phyloP scores from a whole-genome alignment of 176 grass and related monocot genomes.

The Pontederia crassipes region DNA sequence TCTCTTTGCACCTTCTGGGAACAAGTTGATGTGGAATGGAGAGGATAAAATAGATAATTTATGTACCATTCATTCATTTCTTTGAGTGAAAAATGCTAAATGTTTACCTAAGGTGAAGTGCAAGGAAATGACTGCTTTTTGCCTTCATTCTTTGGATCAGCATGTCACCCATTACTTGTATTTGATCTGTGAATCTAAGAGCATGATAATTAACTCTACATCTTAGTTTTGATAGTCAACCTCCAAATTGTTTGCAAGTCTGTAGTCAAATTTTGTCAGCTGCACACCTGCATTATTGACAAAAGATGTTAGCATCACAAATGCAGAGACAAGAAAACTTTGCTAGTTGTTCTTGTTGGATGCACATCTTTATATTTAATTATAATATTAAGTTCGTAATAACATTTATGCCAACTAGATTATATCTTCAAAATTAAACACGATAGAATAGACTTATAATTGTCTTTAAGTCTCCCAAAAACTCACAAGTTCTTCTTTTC shows the following conservation, averaged over 20 bases:
- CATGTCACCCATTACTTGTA: constrained; percentile 76
- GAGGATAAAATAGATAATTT: too few relatives aligned
- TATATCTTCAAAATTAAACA: too few relatives aligned
- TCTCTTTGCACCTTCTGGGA: too few relatives aligned
- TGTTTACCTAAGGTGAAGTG: constrained; percentile 83
- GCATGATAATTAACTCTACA: constrained; percentile 91
- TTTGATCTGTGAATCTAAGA: constrained; percentile 64
- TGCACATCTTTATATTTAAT: too few relatives aligned
- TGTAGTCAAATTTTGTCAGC: constrained; percentile 94
- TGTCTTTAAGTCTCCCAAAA: too few relatives aligned
- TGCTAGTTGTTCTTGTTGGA: background rate
- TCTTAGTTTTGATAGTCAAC: constrained; percentile 76
- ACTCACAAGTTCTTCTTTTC: too few relatives aligned
- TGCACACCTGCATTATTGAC: constrained; percentile 56
- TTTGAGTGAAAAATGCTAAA: background rate
- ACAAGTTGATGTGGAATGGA: too few relatives aligned
- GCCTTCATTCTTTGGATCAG: constrained; percentile 78
- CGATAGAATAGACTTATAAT: too few relatives aligned
- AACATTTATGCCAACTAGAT: too few relatives aligned
- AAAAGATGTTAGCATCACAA: background rate
- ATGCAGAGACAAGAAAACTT: constrained; percentile 15
- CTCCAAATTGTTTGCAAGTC: constrained; percentile 84
- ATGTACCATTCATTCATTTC: too few relatives aligned
- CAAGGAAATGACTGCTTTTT: constrained; percentile 77
- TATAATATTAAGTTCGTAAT: too few relatives aligned